These are phyloP conservation scores for Danielozyma ontarioensis DNA, from an alignment of 805 yeast genomes.

Conservation along the genomic window DNA sequence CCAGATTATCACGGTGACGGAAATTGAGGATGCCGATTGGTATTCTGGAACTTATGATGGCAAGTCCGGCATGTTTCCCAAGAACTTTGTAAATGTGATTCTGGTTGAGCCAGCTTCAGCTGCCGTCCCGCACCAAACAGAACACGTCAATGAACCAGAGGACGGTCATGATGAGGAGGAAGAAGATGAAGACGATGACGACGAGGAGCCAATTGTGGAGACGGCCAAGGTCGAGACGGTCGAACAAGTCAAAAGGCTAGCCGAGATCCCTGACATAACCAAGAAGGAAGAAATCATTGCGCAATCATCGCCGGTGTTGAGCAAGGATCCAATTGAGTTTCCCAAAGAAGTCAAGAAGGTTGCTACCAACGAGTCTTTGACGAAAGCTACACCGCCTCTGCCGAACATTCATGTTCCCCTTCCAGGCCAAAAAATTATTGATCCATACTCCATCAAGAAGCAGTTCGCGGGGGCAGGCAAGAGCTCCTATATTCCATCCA, in stretches of 20 bases:
- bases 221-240: neutral
- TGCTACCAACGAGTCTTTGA: no score
- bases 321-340: no score
- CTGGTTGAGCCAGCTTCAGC: slow-evolving; percentile 3
- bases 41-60: slow-evolving; percentile 67
- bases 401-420: slow-evolving; percentile 19
- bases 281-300: neutral
- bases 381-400: no score
- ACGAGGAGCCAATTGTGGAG: neutral
- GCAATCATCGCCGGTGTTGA: no score
- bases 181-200: neutral
- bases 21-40: slow-evolving; percentile 91
- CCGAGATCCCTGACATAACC: neutral
- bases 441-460: slow-evolving; percentile 48
- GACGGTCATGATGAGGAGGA: slow-evolving; percentile 2
- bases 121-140: slow-evolving; percentile 5
- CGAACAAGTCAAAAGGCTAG: no score
- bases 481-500: slow-evolving; percentile 54
- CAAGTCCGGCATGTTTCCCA: slow-evolving; percentile 79
- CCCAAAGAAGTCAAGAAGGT: neutral
- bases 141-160: slow-evolving; percentile 3
- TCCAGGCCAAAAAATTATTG: slow-evolving; percentile 30
- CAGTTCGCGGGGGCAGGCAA: slow-evolving; percentile 52
- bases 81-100: slow-evolving; percentile 61
- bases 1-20: slow-evolving; percentile 68